Evolutionary conservation across 2,329 filamentous ascomycete genomes (phyloP).

Genomic region (Bipolaris sorokiniana): DNA sequence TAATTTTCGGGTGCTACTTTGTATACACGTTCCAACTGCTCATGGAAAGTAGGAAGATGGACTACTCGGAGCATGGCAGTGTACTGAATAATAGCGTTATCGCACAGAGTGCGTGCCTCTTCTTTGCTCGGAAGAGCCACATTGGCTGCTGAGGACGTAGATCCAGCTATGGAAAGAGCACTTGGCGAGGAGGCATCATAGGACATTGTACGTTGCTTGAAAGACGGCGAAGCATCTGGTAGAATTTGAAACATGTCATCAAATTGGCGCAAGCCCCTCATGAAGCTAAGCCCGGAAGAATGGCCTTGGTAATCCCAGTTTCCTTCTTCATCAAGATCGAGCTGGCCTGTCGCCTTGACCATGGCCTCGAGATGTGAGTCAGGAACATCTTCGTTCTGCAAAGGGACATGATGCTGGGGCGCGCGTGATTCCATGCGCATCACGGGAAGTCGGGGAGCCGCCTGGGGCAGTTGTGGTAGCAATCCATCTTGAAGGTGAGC

Average conservation of each 20-base stretch:
- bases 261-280: constrained; percentile 86
- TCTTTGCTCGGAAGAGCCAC: constrained; percentile 70
- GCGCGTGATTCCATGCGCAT: constrained; percentile 30
- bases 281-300: constrained; percentile 88
- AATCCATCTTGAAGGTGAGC: constrained; percentile 73
- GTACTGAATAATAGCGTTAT: constrained; percentile 66
- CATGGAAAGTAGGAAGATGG: constrained; percentile 81
- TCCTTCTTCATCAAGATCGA: constrained; percentile 89
- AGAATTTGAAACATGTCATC: constrained; percentile 74
- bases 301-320: constrained; percentile 95
- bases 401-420: constrained; percentile 26
- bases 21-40: constrained; percentile 78
- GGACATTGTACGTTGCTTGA: constrained; percentile 60
- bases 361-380: constrained; percentile 84
- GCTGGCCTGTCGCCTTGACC: constrained; percentile 88
- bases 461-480: constrained; percentile 50
- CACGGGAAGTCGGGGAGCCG: constrained; percentile 29
- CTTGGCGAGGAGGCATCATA: constrained; percentile 73
- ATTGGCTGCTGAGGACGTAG: constrained; percentile 41
- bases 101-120: constrained; percentile 63
- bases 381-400: constrained; percentile 45
- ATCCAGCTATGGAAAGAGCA: constrained; percentile 67
- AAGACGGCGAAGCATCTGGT: constrained; percentile 63
- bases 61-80: constrained; percentile 72
- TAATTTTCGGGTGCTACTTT: constrained; percentile 62